Percentiles rank a stretch among this genome's conserved stretches.
phyloP scores from a whole-genome alignment of 2,329 filamentous ascomycete species.

The Thielaviopsis euricoi region DNA sequence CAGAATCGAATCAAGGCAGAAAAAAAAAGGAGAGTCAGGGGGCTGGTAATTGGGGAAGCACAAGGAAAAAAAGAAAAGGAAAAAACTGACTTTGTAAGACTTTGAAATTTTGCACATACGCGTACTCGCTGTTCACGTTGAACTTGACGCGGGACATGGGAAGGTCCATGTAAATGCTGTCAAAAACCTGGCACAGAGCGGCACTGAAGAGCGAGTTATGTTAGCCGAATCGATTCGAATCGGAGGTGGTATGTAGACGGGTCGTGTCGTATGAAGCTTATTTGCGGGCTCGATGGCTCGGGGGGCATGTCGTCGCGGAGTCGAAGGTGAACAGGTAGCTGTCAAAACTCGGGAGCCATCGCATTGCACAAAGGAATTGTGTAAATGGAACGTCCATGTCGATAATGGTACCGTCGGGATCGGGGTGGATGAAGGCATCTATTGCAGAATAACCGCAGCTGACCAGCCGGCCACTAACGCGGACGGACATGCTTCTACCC shows the following conservation, averaged over 20 bases:
- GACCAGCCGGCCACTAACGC: not conserved
- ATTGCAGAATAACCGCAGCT: not conserved
- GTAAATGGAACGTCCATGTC: not conserved
- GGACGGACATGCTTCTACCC: not conserved
- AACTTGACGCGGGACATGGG: constrained; percentile 96
- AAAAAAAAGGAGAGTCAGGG: not conserved
- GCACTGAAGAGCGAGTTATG: constrained; percentile 42
- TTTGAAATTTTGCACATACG: constrained; percentile 98
- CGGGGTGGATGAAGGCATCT: not conserved
- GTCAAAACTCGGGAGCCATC: not conserved
- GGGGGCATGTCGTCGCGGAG: not conserved
- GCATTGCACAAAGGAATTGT: not conserved
- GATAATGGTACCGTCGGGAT: not conserved
- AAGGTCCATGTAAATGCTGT: constrained; percentile 92
- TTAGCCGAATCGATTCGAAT: not conserved
- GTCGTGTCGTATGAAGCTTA: not conserved
- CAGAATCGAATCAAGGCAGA: not conserved
- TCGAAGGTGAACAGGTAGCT: not conserved
- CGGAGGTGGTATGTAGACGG: not conserved
- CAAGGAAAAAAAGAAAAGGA: not conserved
- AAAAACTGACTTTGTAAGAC: constrained; percentile 68
- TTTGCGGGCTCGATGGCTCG: not conserved
- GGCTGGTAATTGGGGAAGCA: too few relatives aligned
- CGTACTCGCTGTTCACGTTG: constrained; percentile 93
- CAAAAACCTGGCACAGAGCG: constrained; percentile 91